Conservation (phyloP, 352 stramenopile genomes). For the Phytophthora megakarya region DNA sequence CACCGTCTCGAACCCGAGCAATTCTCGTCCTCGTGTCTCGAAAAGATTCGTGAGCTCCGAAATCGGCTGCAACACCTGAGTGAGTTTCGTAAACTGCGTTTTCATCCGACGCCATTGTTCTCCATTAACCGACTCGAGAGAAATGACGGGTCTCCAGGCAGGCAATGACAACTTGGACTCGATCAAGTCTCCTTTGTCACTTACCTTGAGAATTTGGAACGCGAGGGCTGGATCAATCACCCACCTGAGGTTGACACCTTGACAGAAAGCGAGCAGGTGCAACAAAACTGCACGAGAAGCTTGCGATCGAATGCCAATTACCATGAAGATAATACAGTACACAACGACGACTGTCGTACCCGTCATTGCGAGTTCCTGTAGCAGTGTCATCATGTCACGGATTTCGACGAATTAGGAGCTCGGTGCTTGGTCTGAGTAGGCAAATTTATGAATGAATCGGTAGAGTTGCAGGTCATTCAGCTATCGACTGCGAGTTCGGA, state of each 20-base stretch:
- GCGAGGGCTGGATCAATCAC: slow-evolving; percentile 30
- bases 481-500: too few species aligned
- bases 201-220: slow-evolving; percentile 27
- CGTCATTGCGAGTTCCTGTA: background rate
- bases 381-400: background rate
- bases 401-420: too few species aligned
- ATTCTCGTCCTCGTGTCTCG: slow-evolving; percentile 23
- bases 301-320: slow-evolving; percentile 38
- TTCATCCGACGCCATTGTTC: slow-evolving; percentile 41
- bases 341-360: background rate
- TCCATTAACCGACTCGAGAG: slow-evolving; percentile 38
- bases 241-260: slow-evolving; percentile 38
- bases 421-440: too few species aligned
- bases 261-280: slow-evolving; percentile 21
- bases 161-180: slow-evolving; percentile 28
- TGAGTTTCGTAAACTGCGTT: slow-evolving; percentile 23
- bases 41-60: slow-evolving; percentile 31
- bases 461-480: too few species aligned
- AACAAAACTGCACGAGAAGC: slow-evolving; percentile 24
- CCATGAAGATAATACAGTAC: slow-evolving; percentile 16
- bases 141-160: slow-evolving; percentile 32
- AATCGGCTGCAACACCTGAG: slow-evolving; percentile 28
- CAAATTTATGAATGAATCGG: too few species aligned
- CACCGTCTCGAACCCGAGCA: slow-evolving; percentile 15
- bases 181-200: slow-evolving; percentile 38